phyloP scores from a whole-genome alignment of 352 stramenopile genomes.

The Phytophthora crassamura region DNA sequence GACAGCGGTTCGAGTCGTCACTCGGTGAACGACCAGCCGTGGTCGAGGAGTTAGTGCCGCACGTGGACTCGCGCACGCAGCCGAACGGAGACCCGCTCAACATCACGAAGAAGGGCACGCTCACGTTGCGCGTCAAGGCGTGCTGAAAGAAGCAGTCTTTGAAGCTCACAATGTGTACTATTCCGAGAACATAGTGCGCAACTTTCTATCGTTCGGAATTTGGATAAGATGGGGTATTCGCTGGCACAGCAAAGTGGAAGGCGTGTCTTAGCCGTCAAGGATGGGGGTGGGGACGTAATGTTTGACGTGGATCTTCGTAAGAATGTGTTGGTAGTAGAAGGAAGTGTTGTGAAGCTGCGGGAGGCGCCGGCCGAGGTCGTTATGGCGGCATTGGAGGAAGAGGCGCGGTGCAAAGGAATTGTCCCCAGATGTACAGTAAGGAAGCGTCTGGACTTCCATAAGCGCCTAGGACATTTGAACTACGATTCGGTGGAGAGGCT shows the following conservation, averaged over 20 bases:
- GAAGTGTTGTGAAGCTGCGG: too few relatives aligned
- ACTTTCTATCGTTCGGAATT: slow-evolving; percentile 2
- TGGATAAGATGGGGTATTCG: not conserved
- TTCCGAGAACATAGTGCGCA: not conserved
- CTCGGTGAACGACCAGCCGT: not conserved
- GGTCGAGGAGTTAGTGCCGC: not conserved
- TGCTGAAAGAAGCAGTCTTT: not conserved
- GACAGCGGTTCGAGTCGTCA: not conserved
- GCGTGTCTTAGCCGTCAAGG: not conserved
- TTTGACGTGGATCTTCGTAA: not conserved
- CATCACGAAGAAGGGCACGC: not conserved
- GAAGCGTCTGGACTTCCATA: slow-evolving; percentile 6
- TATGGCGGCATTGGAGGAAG: not conserved
- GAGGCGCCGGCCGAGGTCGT: too few relatives aligned
- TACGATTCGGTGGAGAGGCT: slow-evolving; percentile 12
- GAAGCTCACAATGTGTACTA: not conserved
- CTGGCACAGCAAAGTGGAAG: not conserved
- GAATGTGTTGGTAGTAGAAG: too few relatives aligned
- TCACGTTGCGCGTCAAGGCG: not conserved
- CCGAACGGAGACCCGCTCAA: not conserved
- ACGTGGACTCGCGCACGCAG: not conserved
- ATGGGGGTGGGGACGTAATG: not conserved
- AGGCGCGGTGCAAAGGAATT: not conserved
- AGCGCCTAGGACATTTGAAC: slow-evolving; percentile 3
- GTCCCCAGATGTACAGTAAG: not conserved